Base-by-base conservation (phyloP, 148 eudicot genomes). In the Simmondsia chinensis region DNA sequence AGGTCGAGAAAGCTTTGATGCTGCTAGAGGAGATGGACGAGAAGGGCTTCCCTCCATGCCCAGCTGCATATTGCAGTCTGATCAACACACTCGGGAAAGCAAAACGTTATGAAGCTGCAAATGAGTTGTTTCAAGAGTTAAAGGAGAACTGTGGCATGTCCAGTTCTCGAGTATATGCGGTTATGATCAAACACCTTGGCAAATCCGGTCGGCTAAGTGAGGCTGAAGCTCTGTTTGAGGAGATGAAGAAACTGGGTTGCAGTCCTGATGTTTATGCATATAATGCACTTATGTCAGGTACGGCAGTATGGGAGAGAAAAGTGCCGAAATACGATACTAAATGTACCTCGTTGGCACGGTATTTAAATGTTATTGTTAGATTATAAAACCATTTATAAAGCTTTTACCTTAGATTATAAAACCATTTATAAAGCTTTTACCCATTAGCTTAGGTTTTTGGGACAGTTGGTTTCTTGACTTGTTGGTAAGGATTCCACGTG, bases 21-120 rank as follows among this genome's bases (percentile, higher is more conserved):
- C 69, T 91, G 63, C 94, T 91, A 5, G 97, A 91, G 59, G 97
- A 91, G 76, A 85, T 91, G 97, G 97, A 91, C 36, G 97, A 91
- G 56, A 79, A 82, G 61, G 88, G 95, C 34, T 81, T 91, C 50
- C 94, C 94, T 29, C 95, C 97, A 21, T 81, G 88, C 35, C 94
- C 97, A 39, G 84, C 97, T 50, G 97, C 97, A 1, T 91, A 91
- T 50, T 91, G 97, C 63, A 91, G 94, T 60, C 67, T 91, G 60
- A 91, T 91, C 46, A 85, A 78, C 44, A 43, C 68, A 27, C 88
- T 91, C 15, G 97, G 97, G 49, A 82, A 73, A 65, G 81, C 85
- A 28, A 91, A 82, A 54, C 84, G 83, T 9, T 85, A 76, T 61
- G 97, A 91, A 50, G 88, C 85, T 63, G 97, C 97, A 32, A 79